These are phyloP conservation scores for Protomyces gravidus DNA, from an alignment of 1,139 yeast genomes.

Conservation along the genomic window DNA sequence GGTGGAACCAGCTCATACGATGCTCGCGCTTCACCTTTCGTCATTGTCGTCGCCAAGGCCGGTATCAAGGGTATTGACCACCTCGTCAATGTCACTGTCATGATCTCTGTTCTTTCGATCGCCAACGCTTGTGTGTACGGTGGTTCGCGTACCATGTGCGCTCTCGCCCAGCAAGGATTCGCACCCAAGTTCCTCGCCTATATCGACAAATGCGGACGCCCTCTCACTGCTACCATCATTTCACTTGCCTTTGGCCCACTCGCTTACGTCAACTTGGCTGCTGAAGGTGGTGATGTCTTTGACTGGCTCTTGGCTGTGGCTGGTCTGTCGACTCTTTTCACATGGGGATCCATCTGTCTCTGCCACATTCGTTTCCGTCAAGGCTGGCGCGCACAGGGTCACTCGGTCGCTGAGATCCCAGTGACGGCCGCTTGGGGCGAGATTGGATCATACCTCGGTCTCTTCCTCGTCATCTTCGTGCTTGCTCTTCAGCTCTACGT, in stretches of 20 bases:
- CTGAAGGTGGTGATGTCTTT: conserved; percentile 61
- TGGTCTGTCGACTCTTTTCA: conserved; percentile 76
- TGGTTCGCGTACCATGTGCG: conserved; percentile 74
- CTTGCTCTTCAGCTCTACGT: conserved; percentile 79
- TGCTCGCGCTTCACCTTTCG: conserved; percentile 68
- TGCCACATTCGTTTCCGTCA: conserved; percentile 75
- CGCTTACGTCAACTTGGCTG: conserved; percentile 64
- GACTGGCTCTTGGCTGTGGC: conserved; percentile 79
- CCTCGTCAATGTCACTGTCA: conserved; percentile 66
- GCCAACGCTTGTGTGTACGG: conserved; percentile 76
- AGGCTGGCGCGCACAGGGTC: conserved; percentile 64
- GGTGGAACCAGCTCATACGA: conserved; percentile 46
- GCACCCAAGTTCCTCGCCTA: conserved; percentile 72
- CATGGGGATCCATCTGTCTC: conserved; percentile 75
- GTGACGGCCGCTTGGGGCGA: conserved; percentile 66
- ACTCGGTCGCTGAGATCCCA: conserved; percentile 61
- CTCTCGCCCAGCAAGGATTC: conserved; percentile 74
- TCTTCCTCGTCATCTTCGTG: conserved; percentile 57
- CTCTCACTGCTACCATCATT: conserved; percentile 59
- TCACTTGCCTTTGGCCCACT: conserved; percentile 61
- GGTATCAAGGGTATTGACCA: conserved; percentile 61
- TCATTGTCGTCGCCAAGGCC: conserved; percentile 58
- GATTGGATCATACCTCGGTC: conserved; percentile 64
- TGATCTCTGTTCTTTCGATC: conserved; percentile 63
- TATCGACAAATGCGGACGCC: conserved; percentile 71